Conservation (phyloP, 257 asterid species). For the Anisodus acutangulus region DNA sequence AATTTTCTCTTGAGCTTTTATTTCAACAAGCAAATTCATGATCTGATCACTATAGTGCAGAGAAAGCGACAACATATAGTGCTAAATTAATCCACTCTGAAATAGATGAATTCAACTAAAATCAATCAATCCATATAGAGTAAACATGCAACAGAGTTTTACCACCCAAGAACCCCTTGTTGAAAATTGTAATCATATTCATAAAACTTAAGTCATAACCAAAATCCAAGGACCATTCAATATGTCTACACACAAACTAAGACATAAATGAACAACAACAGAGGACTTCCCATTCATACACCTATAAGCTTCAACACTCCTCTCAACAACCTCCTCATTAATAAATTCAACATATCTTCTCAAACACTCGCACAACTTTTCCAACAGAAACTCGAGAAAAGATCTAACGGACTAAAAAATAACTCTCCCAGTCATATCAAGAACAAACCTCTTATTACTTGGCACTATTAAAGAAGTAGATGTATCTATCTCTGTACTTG, state of each 20-base stretch:
- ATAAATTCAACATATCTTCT: conserved; percentile 30
- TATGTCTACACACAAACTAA: conserved; percentile 62
- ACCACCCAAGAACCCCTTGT: background rate
- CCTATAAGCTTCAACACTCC: conserved; percentile 53
- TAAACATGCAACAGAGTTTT: background rate
- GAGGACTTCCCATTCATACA: conserved; percentile 50
- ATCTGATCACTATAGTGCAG: background rate
- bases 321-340: conserved; percentile 54
- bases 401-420: conserved; percentile 64
- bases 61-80: background rate
- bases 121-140: background rate
- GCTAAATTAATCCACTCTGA: background rate
- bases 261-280: conserved; percentile 52
- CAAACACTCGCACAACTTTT: conserved; percentile 49
- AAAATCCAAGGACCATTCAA: conserved; percentile 78
- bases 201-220: conserved; percentile 35
- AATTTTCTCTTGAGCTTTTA: background rate
- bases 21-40: background rate
- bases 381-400: conserved; percentile 53
- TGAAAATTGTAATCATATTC: background rate
- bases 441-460: conserved; percentile 45
- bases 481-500: background rate
- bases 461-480: conserved; percentile 51
- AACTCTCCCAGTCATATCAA: conserved; percentile 56
- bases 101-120: background rate